Base-by-base conservation (phyloP, 495 filamentous ascomycete species). In the Tuber microsphaerosporum region DNA sequence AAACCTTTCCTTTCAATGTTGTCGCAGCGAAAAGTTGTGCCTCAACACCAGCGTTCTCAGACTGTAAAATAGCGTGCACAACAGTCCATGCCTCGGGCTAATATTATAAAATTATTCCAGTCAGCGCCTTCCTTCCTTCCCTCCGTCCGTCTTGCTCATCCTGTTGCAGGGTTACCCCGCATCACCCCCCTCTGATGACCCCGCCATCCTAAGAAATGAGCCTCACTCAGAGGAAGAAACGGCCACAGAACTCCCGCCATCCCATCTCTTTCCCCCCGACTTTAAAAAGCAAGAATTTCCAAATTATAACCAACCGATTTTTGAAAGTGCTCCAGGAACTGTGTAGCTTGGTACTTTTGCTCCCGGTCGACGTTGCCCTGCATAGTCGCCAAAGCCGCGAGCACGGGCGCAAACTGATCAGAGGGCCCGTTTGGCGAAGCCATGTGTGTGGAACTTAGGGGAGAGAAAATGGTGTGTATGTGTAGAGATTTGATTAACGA, bases 1-100 rank as follows among this genome's bases (percentile, higher is more conserved):
- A 81, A 87, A 97, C 95, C 90, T 99, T 99, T 85, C 95, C 96
- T 86, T 96, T 97, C 82, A 99, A 86, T 69, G 95, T 98, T 43
- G 93, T 97, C 73, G 96, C 95, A 10, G 96, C 95, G 84, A 99
- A 99, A 75, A 98, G 86, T 85, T 94, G 96, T 39, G 92, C 92
- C 83, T 96, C 93, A 43, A 91, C 87, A 74, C 92, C 89, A 65
- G 90, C 88, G 72, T 88, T 85, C 69, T 89, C 83, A 26, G 91
- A 90, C 83, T 97, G 92, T 76, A 99, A 85, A 76, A 99, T 90
- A 69, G 89, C 88, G 82, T 97, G 91, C 69, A 92, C 97, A 20
- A 90, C 89, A 22, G 90, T 90, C 95, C 95, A 99, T 75, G 95
- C 96, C 81, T 93, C 91, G 83, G 92, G 83, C 93, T 94, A 84